phyloP scores from a whole-genome alignment of 2,329 filamentous ascomycete genomes.

The Ascochyta clinopodiicola region DNA sequence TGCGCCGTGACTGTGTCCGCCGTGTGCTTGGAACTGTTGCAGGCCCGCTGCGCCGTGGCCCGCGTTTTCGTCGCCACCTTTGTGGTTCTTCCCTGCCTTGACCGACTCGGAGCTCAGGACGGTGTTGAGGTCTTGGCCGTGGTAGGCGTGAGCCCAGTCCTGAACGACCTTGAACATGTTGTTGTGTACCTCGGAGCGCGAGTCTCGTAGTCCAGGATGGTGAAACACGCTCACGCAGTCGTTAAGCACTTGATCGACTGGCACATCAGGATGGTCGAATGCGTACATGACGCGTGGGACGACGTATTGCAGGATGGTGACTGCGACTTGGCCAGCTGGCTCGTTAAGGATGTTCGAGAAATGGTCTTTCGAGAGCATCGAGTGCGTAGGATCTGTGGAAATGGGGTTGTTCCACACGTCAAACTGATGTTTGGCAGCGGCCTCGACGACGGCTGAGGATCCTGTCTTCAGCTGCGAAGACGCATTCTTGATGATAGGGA shows the following conservation, averaged over 20 bases:
- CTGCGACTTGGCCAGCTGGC: slow-evolving; percentile 57
- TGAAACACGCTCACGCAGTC: slow-evolving; percentile 87
- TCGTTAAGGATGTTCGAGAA: slow-evolving; percentile 59
- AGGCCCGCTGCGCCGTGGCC: slow-evolving; percentile 40
- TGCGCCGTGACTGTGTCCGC: slow-evolving; percentile 24
- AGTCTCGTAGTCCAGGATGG: slow-evolving; percentile 82
- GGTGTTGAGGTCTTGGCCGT: slow-evolving; percentile 70
- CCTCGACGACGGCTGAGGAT: slow-evolving; percentile 71
- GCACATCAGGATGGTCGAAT: slow-evolving; percentile 86
- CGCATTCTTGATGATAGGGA: slow-evolving; percentile 87
- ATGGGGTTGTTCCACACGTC: slow-evolving; percentile 57
- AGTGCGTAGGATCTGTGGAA: slow-evolving; percentile 58
- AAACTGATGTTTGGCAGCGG: slow-evolving; percentile 58
- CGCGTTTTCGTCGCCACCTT: slow-evolving; percentile 43
- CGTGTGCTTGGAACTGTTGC: slow-evolving; percentile 29
- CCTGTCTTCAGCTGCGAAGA: slow-evolving; percentile 86
- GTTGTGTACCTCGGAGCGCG: slow-evolving; percentile 77
- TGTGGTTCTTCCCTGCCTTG: slow-evolving; percentile 80
- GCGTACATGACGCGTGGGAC: slow-evolving; percentile 89
- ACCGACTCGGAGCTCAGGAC: slow-evolving; percentile 86
- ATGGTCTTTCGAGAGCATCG: slow-evolving; percentile 60
- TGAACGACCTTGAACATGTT: slow-evolving; percentile 89
- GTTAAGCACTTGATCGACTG: slow-evolving; percentile 81
- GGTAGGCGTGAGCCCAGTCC: slow-evolving; percentile 77
- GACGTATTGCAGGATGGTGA: slow-evolving; percentile 77